A percentile compares a stretch with the other conserved stretches of the same genome.
Conservation (phyloP, 805 yeast genomes). For the Hanseniaspora taiwanica region DNA sequence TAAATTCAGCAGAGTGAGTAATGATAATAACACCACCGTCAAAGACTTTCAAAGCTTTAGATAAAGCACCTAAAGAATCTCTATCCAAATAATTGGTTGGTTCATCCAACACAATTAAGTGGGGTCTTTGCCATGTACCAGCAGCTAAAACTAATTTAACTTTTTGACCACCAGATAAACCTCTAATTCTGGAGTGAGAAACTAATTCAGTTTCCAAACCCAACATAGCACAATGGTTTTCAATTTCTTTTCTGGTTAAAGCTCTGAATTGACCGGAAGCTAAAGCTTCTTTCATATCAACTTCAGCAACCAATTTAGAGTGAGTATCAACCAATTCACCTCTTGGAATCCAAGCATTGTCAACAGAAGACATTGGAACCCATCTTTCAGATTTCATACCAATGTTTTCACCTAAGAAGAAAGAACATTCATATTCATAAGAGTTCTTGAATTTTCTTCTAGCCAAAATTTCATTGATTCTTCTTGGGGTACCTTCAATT, state of each 20-base stretch:
- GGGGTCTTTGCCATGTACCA: conserved; percentile 99
- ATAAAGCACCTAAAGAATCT: conserved; percentile 98
- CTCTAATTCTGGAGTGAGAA: conserved; percentile 99
- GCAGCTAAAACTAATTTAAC: conserved; percentile 99
- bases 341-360: conserved; percentile 99
- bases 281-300: conserved; percentile 99
- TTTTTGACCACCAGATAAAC: conserved; percentile 99
- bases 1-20: conserved; percentile 99
- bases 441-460: conserved; percentile 99
- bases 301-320: conserved; percentile 99
- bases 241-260: conserved; percentile 98
- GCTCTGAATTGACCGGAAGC: conserved; percentile 99
- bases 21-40: conserved; percentile 99
- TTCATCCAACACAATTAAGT: conserved; percentile 97
- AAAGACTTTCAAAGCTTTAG: conserved; percentile 96
- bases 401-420: conserved; percentile 94
- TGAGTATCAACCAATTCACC: conserved; percentile 95
- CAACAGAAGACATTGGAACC: conserved; percentile 99
- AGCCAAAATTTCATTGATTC: conserved; percentile 84
- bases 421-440: conserved; percentile 98
- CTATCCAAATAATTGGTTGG: conserved; percentile 99
- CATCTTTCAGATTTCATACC: conserved; percentile 99
- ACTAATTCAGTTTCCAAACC: conserved; percentile 99
- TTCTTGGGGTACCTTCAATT: conserved; percentile 97
- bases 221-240: conserved; percentile 95